Percentiles rank a stretch among this genome's conserved stretches.
Evolutionary conservation across 169 alveolate species (phyloP).

Genomic region (Babesia ovata): DNA sequence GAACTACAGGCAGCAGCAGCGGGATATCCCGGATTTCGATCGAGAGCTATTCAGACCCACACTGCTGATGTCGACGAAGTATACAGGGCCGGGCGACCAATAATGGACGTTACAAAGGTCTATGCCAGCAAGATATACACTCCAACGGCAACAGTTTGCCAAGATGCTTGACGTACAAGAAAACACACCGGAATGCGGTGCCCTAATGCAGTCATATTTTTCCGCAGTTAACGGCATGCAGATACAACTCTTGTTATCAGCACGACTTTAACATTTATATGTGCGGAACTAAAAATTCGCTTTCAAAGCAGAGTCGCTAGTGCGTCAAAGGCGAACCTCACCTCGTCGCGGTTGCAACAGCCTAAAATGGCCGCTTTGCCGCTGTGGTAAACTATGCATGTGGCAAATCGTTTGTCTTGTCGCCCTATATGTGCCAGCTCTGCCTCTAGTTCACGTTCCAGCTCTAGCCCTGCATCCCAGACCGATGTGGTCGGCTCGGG

Average conservation of each 20-base stretch:
- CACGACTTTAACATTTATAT: too few species aligned
- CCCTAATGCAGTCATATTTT: too few species aligned
- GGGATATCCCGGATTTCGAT: conserved; percentile 52
- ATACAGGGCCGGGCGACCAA: too few species aligned
- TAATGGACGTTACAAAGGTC: too few species aligned
- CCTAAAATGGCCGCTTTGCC: conserved; percentile 63
- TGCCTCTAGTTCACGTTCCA: conserved; percentile 52
- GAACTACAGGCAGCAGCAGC: conserved; percentile 54
- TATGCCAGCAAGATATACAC: too few species aligned
- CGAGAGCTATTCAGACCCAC: conserved; percentile 30
- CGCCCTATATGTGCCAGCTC: conserved; percentile 21
- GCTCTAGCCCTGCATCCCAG: conserved; percentile 57
- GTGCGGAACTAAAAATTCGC: too few species aligned
- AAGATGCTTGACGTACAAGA: too few species aligned
- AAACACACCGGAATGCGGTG: too few species aligned
- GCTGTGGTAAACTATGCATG: conserved; percentile 61
- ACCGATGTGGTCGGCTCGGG: neutral
- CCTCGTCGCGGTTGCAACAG: conserved; percentile 37
- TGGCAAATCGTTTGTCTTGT: conserved; percentile 9
- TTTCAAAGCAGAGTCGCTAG: conserved; percentile 30
- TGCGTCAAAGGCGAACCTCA: conserved; percentile 22
- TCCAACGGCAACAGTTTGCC: too few species aligned
- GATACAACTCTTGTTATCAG: too few species aligned
- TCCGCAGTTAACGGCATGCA: too few species aligned
- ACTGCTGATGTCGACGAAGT: neutral